Base-by-base conservation (phyloP, 2,329 filamentous ascomycete genomes). In the Thelonectria olida region DNA sequence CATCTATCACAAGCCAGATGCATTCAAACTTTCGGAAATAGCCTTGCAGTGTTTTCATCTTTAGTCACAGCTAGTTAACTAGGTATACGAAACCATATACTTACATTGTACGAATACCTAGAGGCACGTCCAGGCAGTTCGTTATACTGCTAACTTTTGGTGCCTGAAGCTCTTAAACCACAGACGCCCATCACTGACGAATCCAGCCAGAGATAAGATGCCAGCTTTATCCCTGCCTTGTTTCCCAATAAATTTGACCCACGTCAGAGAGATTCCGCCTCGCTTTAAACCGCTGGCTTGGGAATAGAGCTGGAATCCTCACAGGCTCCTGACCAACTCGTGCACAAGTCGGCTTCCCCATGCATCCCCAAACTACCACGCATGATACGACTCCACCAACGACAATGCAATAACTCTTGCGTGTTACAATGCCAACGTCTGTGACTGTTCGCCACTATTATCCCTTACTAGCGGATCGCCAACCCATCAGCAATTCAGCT, bases 171-270 rank as follows among this genome's bases (percentile, higher is more conserved):
- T 13, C 31, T 10, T 34, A 15, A n/a, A n/a, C 31, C 31, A 34
- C 31, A 15, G 15, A 34, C 15, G 31, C 31, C 13, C 13, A 34
- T 34, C 31, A 34, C 31, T 34, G 13, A 4, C 31, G 3, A 34
- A 15, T 34, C 31, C 12, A 34, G 31, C 13, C 31, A 34, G 15
- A 34, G 31, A 10, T 15, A 34, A 34, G 6, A 15, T 15, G 31
- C 31, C 31, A 15, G 31, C 31, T 34, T 34, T 44, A 54, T 20
- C 28, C 20, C 28, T 34, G 41, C 22, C 41, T 7, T 36, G 15
- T 38, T 31, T 55, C 47, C 53, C 53, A 55, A 55, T 55, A 49
- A 17, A 10, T 31, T 55, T 31, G n/a, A 48, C 53, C 23, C 53
- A 55, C 53, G 53, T 48, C 44, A 28, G 39, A 38, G 20, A 28